Percentiles rank a stretch among this genome's conserved stretches.
Conservation (phyloP, 768 basidiomycete species). For the Podaxis rugospora region DNA sequence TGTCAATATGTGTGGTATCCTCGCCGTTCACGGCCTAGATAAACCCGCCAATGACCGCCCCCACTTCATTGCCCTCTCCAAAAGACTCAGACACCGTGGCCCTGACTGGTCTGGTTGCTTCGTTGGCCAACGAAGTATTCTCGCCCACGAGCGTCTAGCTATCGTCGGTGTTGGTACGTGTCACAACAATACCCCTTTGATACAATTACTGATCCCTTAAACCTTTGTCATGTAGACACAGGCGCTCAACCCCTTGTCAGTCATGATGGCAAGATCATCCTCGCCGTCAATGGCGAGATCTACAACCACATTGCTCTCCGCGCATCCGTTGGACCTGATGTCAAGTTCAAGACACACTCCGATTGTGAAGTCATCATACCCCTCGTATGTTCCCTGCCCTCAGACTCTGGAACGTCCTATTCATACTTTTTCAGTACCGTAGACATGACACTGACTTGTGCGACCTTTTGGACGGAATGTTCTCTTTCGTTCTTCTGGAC, state of each 20-base stretch:
- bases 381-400: slow-evolving; percentile 44
- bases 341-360: slow-evolving; percentile 93
- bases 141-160: slow-evolving; percentile 94
- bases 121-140: slow-evolving; percentile 74
- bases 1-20: slow-evolving; percentile 83
- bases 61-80: slow-evolving; percentile 79
- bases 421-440: slow-evolving; percentile 55
- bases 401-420: background rate
- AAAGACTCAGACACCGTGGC: slow-evolving; percentile 88
- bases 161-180: slow-evolving; percentile 93
- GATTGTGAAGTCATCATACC: slow-evolving; percentile 98
- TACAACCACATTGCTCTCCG: slow-evolving; percentile 93
- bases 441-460: slow-evolving; percentile 77
- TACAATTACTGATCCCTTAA: background rate
- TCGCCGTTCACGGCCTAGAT: slow-evolving; percentile 78
- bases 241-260: slow-evolving; percentile 94
- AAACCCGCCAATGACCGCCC: slow-evolving; percentile 67
- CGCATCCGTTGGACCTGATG: slow-evolving; percentile 53
- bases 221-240: slow-evolving; percentile 54
- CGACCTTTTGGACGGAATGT: slow-evolving; percentile 92
- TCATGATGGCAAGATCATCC: slow-evolving; percentile 76
- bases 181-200: background rate
- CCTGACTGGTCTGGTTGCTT: slow-evolving; percentile 99
- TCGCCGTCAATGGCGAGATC: slow-evolving; percentile 98
- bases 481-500: slow-evolving; percentile 95